Base-by-base conservation (phyloP, 139 green algal genomes). In the Micractinium sp. region DNA sequence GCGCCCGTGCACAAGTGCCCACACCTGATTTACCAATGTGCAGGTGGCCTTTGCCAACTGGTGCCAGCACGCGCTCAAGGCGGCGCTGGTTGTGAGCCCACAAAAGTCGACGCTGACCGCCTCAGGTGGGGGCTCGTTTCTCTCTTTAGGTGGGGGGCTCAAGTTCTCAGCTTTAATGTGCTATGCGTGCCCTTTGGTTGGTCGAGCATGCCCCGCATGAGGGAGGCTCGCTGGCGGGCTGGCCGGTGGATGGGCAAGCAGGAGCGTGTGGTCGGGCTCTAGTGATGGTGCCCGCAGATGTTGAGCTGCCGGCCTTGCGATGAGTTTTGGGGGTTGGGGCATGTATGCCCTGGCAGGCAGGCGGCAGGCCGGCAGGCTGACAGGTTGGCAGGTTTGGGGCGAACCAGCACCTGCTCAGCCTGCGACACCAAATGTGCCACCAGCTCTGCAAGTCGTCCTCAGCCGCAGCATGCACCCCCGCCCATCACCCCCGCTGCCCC, bases 31-130 rank as follows among this genome's bases (percentile, higher is more conserved):
- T 56, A 9, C 9, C 9, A 9, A 35, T 75, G 22, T 85, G 63
- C 84, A 89, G 85, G 47, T n/a, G 4, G 85, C 85, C 1, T 89
- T 89, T 74, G 53, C n/a, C 73, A 60, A 25, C n/a, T 89, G 85
- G 85, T 38, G 56, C 33, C 29, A 81, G 73, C 41, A 60, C 0
- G 85, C 71, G 85, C 85, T 89, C n/a, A 33, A 33, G 31, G 29
- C 56, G 22, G 22, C n/a, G 47, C n/a, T 56, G 22, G 22, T 82
- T 31, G 38, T 82, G 31, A 89, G 53, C 89, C 88, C 82, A 0
- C 82, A 73, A 31, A 71, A 83, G 53, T 82, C 82, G n/a, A 38
- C 79, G 3, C 25, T 84, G 4, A 92, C 85, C 18, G 83, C 83
- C 27, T 87, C 83, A 25, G 83, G 83, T 87, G 38, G 3, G 63